Base-by-base conservation (phyloP, 371 early-diverging fungal genomes). In the Lichtheimia hyalospora region DNA sequence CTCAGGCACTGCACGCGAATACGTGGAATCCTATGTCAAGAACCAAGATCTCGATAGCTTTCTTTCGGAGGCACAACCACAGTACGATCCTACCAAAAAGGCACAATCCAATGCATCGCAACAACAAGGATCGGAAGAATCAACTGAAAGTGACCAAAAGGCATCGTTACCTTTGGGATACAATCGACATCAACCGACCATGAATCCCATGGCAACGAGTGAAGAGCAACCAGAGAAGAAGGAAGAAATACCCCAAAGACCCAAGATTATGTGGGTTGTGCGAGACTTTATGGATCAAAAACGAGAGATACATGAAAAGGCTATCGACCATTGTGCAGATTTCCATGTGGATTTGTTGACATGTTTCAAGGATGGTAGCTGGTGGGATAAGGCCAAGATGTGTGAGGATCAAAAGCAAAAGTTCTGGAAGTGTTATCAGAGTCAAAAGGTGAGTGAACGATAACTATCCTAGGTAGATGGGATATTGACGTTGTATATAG, bases 311-410 rank as follows among this genome's bases (percentile, higher is more conserved):
- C 82, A 84, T 21, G 73, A 63, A 12, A 73, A 79, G 0, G 75
- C 86, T 2, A 41, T 79, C 14, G 81, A 75, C 48, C 72, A 82
- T 48, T 85, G 86, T 58, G 83, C 81, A 8, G 86, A 85, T 64
- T 52, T 84, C 4, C 81, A 85, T 49, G 68, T 70, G 43, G 75
- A 81, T 3, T 59, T 85, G 10, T 54, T 79, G 46, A 72, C 68
- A 14, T 85, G 86, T 52, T 76, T 85, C n/a, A 67, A 74, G 48
- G 60, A 81, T 24, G 86, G 86, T 5, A 77, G 83, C 8, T 84
- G 83, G 84, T 83, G 83, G 84, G 86, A 85, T 46, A 83, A 82
- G 49, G 84, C 84, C 1, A 77, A 74, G 23, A 81, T 85, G 84
- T 85, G 86, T 58, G 81, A 83, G 67, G 76, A 77, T 50, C 82